Base-by-base conservation (phyloP, 192 early-diverging fungal species). In the Coemansia sp. region DNA sequence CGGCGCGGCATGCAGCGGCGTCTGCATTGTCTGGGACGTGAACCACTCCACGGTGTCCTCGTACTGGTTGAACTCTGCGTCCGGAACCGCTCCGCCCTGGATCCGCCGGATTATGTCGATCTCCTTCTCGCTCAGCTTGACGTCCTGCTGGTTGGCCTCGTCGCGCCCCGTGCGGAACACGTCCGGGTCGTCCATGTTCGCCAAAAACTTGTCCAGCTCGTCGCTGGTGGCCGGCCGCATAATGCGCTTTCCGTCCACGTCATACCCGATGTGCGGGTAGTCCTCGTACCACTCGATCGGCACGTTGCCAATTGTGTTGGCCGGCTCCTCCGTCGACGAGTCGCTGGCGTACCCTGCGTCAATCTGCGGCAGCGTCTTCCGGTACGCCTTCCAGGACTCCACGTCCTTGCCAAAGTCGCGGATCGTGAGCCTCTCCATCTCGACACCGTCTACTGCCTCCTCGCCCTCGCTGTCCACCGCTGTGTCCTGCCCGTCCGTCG, bases 201-300 rank as follows among this genome's bases (percentile, higher is more conserved):
- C 80, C 68, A 99, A 77, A 80, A 99, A 96, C 58, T 88, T 86
- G 67, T 99, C 97, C 38, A 99, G 79, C 65, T 94, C 90, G 61
- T 99, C 96, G 18, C 81, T 82, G n/a, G 84, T 88, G 12, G 86
- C 87, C n/a, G 93, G 91, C 60, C 81, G 83, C 81, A 91, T 73
- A 28, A 99, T 85, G 69, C 85, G 92, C 64, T 98, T 93, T 32
- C 97, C 97, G 59, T 94, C 79, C 23, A 95, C 77, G 60, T 93
- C 87, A 69, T 99, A 99, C 36, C 97, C 97, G 53, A 97, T 96
- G 64, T 99, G 97, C 47, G 88, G 89, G 40, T 89, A 90, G 41
- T 99, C 97, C 34, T 91, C 88, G 65, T 99, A 99, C 95, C 95
- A 98, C 72, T 96, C 90, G 69, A 95, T 85, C 7, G 97, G 94